These are phyloP conservation scores for Cladophialophora carrionii DNA, from an alignment of 2,329 filamentous ascomycete genomes.

Conservation along the genomic window DNA sequence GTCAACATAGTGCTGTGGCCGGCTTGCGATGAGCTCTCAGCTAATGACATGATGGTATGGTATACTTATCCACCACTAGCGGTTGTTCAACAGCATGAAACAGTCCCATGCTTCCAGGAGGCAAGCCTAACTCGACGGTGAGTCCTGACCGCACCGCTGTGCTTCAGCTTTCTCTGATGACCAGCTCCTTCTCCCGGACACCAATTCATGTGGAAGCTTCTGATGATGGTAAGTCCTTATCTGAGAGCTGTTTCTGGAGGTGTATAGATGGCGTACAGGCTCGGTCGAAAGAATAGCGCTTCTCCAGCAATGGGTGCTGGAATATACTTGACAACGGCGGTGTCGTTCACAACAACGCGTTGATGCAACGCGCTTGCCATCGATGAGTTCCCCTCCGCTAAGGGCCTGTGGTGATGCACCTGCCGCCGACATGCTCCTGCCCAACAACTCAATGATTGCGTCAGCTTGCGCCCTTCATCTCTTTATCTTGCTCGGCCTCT, in stretches of 20 bases:
- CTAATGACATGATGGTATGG: background rate
- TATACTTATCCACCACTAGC: background rate
- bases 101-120: background rate
- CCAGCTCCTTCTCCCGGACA: background rate
- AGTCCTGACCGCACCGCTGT: background rate
- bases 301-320: background rate
- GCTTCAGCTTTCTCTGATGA: background rate
- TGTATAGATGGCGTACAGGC: background rate
- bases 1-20: background rate
- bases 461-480: slow-evolving; percentile 1
- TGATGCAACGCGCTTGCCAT: background rate
- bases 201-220: background rate
- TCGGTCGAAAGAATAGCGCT: background rate
- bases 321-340: background rate
- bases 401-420: background rate
- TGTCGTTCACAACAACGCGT: background rate
- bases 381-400: background rate
- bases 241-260: background rate
- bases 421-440: background rate
- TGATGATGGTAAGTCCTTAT: background rate
- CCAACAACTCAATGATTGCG: background rate
- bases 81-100: background rate
- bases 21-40: background rate
- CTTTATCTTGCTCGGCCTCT: slow-evolving; percentile 4
- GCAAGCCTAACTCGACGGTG: background rate